phyloP scores from a whole-genome alignment of 306 rosid genomes.

The Betula pendula region DNA sequence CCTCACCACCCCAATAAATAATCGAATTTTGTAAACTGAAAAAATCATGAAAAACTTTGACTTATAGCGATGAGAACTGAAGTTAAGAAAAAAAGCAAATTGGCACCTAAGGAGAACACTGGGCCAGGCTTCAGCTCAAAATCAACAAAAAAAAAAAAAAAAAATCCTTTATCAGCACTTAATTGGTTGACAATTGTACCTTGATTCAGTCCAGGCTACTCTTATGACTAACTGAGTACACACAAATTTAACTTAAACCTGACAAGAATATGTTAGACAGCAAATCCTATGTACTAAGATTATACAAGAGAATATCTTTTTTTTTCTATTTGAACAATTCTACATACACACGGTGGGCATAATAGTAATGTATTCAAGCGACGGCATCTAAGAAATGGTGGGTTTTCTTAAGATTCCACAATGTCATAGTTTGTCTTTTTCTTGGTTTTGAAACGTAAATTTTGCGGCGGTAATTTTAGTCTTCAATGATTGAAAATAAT shows the following conservation, averaged over 20 bases:
- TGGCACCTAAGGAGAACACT: not conserved
- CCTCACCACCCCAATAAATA: not conserved
- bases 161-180: not conserved
- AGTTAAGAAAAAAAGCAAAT: not conserved
- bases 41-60: not conserved
- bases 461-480: conserved; percentile 35
- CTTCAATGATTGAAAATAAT: conserved; percentile 26
- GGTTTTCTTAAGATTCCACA: conserved; percentile 44
- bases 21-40: not conserved
- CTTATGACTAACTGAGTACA: not conserved
- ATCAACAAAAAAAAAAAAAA: not conserved
- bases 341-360: conserved; percentile 21
- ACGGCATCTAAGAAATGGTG: conserved; percentile 44
- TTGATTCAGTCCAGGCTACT: not conserved
- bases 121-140: not conserved
- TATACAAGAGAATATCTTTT: not conserved
- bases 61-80: not conserved
- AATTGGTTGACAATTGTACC: not conserved
- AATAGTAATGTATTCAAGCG: conserved; percentile 1
- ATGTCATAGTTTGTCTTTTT: conserved; percentile 53
- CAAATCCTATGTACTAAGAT: conserved; percentile 9
- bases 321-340: not conserved
- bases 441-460: conserved; percentile 29
- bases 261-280: conserved; percentile 16
- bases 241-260: conserved; percentile 7